Evolutionary conservation across 306 rosid genomes (phyloP).

Genomic region (Dryas alaskensis): DNA sequence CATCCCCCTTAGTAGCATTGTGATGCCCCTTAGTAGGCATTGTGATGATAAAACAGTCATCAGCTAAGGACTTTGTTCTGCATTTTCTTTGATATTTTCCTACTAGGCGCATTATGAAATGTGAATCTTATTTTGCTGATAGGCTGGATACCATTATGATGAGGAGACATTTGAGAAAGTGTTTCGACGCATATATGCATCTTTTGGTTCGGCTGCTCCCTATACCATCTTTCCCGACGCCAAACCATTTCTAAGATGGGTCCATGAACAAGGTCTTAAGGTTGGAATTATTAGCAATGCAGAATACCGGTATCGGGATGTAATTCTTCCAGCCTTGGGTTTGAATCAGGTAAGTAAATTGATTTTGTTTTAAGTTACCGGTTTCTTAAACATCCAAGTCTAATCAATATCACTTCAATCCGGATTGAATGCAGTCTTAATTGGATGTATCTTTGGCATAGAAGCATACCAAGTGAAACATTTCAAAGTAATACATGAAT

Average conservation of each 20-base stretch:
- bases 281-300: conserved; percentile 91
- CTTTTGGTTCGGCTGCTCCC: conserved; percentile 97
- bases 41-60: neutral
- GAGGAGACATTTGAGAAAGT: conserved; percentile 98
- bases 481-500: neutral
- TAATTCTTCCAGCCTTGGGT: conserved; percentile 84
- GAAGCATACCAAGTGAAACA: neutral
- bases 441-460: too few relatives aligned
- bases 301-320: conserved; percentile 82
- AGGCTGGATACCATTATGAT: conserved; percentile 93
- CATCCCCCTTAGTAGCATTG: neutral
- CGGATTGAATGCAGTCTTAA: neutral
- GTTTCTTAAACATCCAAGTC: neutral
- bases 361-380: neutral
- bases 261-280: conserved; percentile 61
- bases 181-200: conserved; percentile 79
- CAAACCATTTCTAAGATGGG: conserved; percentile 91
- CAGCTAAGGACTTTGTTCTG: neutral
- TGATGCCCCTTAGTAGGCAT: neutral
- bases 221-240: conserved; percentile 74
- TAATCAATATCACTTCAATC: neutral
- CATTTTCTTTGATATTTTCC: neutral
- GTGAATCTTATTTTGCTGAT: conserved; percentile 35
- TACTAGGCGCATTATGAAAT: neutral
- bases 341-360: conserved; percentile 51